Evolutionary conservation across 2,329 filamentous ascomycete genomes (phyloP).

Genomic region (Chaetomium strumarium): DNA sequence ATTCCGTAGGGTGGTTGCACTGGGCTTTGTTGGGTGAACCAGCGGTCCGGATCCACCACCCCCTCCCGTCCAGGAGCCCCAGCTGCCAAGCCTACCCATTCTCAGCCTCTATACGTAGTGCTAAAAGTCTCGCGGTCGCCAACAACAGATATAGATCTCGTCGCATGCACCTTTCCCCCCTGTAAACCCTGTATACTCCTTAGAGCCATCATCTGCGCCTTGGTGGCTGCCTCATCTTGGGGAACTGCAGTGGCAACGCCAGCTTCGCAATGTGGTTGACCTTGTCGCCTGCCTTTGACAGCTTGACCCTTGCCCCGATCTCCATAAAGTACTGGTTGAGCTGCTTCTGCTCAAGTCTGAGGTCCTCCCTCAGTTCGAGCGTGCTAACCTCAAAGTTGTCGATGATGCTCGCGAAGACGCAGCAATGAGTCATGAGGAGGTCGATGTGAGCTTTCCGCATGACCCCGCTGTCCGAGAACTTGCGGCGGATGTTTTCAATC

Average conservation of each 20-base stretch:
- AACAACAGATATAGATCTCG: neutral
- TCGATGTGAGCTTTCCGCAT: conserved; percentile 69
- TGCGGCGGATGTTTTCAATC: conserved; percentile 60
- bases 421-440: conserved; percentile 66
- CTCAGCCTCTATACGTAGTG: too few species aligned
- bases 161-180: neutral
- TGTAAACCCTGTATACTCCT: neutral
- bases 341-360: conserved; percentile 64
- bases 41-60: neutral
- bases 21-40: too few species aligned
- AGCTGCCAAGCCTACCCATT: too few species aligned
- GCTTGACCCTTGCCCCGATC: conserved; percentile 64
- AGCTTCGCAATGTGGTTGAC: conserved; percentile 59
- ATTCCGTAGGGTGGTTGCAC: neutral
- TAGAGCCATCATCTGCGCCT: conserved; percentile 21
- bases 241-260: conserved; percentile 75
- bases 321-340: conserved; percentile 69
- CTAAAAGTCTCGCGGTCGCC: too few species aligned
- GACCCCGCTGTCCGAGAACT: conserved; percentile 58
- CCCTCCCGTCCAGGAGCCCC: neutral
- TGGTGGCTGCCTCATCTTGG: conserved; percentile 47
- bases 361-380: conserved; percentile 62
- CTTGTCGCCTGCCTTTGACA: conserved; percentile 53
- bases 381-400: conserved; percentile 71
- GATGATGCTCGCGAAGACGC: conserved; percentile 63